Percentiles rank a stretch among this genome's conserved stretches.
phyloP scores from a whole-genome alignment of 768 basidiomycete genomes.

The Hypsizygus marmoreus region DNA sequence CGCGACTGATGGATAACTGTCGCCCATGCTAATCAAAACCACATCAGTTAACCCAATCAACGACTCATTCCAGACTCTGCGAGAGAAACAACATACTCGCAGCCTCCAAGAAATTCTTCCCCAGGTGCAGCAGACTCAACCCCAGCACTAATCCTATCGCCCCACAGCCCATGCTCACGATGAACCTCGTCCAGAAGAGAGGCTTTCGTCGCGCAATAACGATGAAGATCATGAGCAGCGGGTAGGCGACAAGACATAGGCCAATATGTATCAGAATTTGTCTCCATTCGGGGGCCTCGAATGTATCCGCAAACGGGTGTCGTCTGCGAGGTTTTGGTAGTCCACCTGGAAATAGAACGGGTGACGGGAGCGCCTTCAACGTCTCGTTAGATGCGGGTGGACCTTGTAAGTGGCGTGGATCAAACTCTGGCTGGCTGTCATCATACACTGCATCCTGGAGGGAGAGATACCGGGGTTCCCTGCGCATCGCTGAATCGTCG shows the following conservation, averaged over 20 bases:
- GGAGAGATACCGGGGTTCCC: constrained; percentile 10
- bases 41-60: neutral
- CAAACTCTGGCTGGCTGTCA: constrained; percentile 11
- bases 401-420: constrained; percentile 5
- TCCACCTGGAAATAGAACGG: constrained; percentile 14
- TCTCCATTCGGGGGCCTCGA: constrained; percentile 36
- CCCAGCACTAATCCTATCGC: constrained; percentile 33
- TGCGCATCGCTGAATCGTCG: constrained; percentile 2
- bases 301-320: constrained; percentile 31
- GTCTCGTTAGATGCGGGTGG: constrained; percentile 3
- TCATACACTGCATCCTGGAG: constrained; percentile 13
- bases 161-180: constrained; percentile 36
- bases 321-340: constrained; percentile 8
- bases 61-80: neutral
- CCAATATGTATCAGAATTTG: constrained; percentile 28
- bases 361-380: constrained; percentile 10
- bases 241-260: constrained; percentile 35
- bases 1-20: constrained; percentile 45
- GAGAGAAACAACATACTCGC: constrained; percentile 35
- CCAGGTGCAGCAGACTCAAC: constrained; percentile 29
- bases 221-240: constrained; percentile 31
- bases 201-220: constrained; percentile 28
- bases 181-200: constrained; percentile 43
- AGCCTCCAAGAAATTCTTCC: constrained; percentile 35
- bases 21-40: constrained; percentile 37